A percentile compares a stretch with the other conserved stretches of the same genome.
Conservation (phyloP, 257 asterid genomes). For the Linaria vulgaris region DNA sequence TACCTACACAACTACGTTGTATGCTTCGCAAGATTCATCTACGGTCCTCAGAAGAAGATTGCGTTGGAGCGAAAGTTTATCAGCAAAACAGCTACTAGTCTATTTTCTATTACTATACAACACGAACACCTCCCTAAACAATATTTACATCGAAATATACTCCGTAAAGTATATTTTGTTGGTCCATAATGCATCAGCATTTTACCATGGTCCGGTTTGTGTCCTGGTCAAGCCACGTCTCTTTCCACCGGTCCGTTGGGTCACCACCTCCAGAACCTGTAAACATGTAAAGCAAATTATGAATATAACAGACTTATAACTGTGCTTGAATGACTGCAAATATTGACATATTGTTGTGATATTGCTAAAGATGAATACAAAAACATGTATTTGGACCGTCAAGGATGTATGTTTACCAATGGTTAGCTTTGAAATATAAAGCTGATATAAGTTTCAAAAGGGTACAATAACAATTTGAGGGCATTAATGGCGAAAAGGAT, state of each 20-base stretch:
- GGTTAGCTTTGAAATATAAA: no score
- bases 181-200: background rate
- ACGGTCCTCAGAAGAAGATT: conserved; percentile 11
- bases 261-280: conserved; percentile 75
- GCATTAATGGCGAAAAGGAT: conserved; percentile 10
- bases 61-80: conserved; percentile 14
- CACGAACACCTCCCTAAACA: conserved; percentile 20
- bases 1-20: background rate
- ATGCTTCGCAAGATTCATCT: conserved; percentile 2
- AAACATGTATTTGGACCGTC: no score
- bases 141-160: conserved; percentile 29
- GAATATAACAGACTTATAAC: no score
- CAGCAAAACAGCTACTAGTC: conserved; percentile 5
- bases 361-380: no score
- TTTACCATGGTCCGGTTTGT: conserved; percentile 82
- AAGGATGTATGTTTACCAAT: no score
- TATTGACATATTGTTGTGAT: no score
- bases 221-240: conserved; percentile 82
- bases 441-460: no score
- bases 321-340: no score
- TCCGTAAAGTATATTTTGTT: conserved; percentile 15
- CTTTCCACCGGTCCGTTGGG: conserved; percentile 50
- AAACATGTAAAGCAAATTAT: background rate
- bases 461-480: background rate
- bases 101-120: conserved; percentile 26